phyloP scores from a whole-genome alignment of 2,329 filamentous ascomycete genomes.

The Fusarium austroafricanum region DNA sequence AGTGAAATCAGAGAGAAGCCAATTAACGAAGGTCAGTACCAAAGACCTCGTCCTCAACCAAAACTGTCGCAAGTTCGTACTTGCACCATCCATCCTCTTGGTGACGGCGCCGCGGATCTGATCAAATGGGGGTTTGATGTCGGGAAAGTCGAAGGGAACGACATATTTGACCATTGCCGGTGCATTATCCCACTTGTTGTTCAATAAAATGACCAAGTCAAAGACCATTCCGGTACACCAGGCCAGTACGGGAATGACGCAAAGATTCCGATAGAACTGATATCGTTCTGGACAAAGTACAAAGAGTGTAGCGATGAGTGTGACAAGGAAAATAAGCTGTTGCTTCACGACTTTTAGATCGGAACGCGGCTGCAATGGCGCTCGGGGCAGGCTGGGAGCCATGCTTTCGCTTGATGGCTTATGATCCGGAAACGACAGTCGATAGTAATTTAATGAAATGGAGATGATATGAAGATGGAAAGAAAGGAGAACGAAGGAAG shows the following conservation, averaged over 20 bases:
- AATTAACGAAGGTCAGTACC: neutral
- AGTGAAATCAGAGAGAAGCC: neutral
- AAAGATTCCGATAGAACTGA: conserved; percentile 24
- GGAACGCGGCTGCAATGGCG: neutral
- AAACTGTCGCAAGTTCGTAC: neutral
- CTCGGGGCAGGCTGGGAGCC: too few relatives aligned
- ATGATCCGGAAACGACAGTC: too few relatives aligned
- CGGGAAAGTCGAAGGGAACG: conserved; percentile 8
- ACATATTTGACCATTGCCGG: conserved; percentile 27
- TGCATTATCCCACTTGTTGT: conserved; percentile 17
- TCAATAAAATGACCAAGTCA: conserved; percentile 15
- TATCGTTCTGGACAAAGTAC: conserved; percentile 21
- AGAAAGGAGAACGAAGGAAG: neutral
- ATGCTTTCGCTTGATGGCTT: neutral
- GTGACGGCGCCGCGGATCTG: neutral
- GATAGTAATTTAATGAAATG: too few relatives aligned
- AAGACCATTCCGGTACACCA: conserved; percentile 17
- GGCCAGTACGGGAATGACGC: conserved; percentile 12
- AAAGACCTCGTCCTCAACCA: neutral
- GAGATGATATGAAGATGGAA: too few relatives aligned
- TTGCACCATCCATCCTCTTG: neutral
- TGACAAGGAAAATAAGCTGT: neutral
- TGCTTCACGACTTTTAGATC: neutral
- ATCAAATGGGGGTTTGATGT: conserved; percentile 15
- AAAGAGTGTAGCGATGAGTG: neutral